A percentile compares a stretch with the other conserved stretches of the same genome.
These are phyloP conservation scores for Corchorus olitorius DNA, from an alignment of 345 rosid species.

Conservation along the genomic window DNA sequence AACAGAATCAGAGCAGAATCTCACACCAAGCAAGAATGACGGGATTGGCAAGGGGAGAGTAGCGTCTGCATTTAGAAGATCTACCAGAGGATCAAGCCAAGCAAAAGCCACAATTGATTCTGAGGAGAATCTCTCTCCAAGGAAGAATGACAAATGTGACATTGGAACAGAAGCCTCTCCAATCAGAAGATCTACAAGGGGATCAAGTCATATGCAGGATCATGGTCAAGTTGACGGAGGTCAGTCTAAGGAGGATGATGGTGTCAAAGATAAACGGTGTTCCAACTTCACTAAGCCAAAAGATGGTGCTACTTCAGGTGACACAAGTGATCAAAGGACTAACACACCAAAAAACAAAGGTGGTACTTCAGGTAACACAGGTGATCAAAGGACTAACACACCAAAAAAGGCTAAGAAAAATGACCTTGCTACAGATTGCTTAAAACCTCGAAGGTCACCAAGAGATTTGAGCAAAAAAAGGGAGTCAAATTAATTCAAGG, in stretches of 20 bases:
- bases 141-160: conserved; percentile 30
- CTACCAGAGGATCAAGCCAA: conserved; percentile 23
- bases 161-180: conserved; percentile 16
- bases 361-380: conserved; percentile 26
- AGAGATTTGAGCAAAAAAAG: conserved; percentile 35
- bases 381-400: conserved; percentile 26
- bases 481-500: conserved; percentile 18
- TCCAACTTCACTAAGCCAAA: conserved; percentile 13
- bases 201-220: conserved; percentile 2
- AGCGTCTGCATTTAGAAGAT: conserved; percentile 24
- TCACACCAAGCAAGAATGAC: conserved; percentile 32
- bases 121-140: conserved; percentile 23
- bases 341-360: conserved; percentile 20
- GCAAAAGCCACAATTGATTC: conserved; percentile 16
- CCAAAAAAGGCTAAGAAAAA: conserved; percentile 24
- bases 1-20: conserved; percentile 21
- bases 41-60: conserved; percentile 21
- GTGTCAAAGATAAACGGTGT: conserved; percentile 2
- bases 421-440: conserved; percentile 25
- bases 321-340: conserved; percentile 28
- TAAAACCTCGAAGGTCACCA: conserved; percentile 44
- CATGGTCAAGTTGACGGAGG: conserved; percentile 21
- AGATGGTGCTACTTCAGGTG: conserved; percentile 23
- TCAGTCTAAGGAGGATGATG: conserved; percentile 15
- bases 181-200: conserved; percentile 32